Percentiles rank a stretch among this genome's conserved stretches.
Evolutionary conservation across 495 filamentous ascomycete species (phyloP).

Genomic region (Apodospora peruviana): DNA sequence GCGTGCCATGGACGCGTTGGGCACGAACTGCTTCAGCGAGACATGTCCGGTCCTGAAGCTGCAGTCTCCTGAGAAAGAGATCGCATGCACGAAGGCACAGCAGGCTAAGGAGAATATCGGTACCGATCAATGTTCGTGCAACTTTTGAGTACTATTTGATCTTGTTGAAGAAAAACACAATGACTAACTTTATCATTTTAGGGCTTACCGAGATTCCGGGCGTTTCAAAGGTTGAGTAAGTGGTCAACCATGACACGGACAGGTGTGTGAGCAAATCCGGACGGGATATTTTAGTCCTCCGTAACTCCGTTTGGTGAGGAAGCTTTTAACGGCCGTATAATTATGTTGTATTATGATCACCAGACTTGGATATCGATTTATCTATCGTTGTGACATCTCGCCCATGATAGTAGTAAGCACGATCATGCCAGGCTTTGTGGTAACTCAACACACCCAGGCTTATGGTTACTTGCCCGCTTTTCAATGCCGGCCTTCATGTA

Average conservation of each 20-base stretch:
- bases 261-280: too few relatives aligned
- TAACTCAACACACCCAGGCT: too few relatives aligned
- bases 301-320: too few relatives aligned
- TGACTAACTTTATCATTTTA: background rate
- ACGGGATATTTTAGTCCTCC: too few relatives aligned
- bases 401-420: too few relatives aligned
- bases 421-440: too few relatives aligned
- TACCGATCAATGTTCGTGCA: background rate
- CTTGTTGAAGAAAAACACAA: background rate
- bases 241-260: background rate
- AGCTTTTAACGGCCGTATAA: too few relatives aligned
- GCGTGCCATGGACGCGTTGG: constrained; percentile 29
- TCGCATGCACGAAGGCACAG: constrained; percentile 36
- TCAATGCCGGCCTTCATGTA: too few relatives aligned
- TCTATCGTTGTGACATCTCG: too few relatives aligned
- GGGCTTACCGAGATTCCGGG: constrained; percentile 1
- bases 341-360: too few relatives aligned
- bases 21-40: constrained; percentile 34
- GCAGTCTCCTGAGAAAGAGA: constrained; percentile 31
- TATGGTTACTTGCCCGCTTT: too few relatives aligned
- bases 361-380: too few relatives aligned
- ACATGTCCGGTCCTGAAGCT: constrained; percentile 31
- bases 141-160: background rate
- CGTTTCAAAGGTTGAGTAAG: background rate
- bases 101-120: constrained; percentile 4